These are phyloP conservation scores for Backusella australiensis DNA, from an alignment of 192 early-diverging fungal genomes.

Conservation along the genomic window DNA sequence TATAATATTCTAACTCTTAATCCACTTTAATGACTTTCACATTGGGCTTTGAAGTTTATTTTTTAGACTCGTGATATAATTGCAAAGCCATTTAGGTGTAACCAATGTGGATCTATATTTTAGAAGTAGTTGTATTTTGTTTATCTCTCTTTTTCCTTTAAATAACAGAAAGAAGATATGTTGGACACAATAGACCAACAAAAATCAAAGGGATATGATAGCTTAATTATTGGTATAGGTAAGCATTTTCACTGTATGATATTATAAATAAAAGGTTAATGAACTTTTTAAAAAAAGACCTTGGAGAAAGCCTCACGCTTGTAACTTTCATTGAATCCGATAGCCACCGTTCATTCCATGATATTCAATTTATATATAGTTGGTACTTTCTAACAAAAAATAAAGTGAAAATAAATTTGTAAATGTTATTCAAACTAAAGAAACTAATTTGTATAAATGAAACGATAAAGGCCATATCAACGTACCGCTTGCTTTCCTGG, in stretches of 20 bases:
- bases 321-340: conserved; percentile 25
- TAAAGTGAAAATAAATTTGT: not conserved
- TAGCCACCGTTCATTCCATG: not conserved
- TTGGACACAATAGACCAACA: not conserved
- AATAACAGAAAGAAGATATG: not conserved
- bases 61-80: too few relatives aligned
- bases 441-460: not conserved
- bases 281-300: not conserved
- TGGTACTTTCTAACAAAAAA: conserved; percentile 27
- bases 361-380: not conserved
- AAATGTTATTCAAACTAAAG: not conserved
- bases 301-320: conserved; percentile 43
- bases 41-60: too few relatives aligned
- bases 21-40: too few relatives aligned
- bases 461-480: conserved; percentile 25
- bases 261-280: not conserved
- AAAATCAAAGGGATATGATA: not conserved
- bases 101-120: too few relatives aligned
- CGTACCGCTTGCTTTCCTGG: conserved; percentile 28
- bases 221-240: conserved; percentile 36
- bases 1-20: too few relatives aligned
- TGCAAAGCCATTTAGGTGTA: too few relatives aligned
- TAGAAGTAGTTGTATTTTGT: too few relatives aligned
- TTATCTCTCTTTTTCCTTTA: too few relatives aligned
- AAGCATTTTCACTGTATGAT: not conserved